phyloP scores from a whole-genome alignment of 208 protist species.

The Leishmania amazonensis region DNA sequence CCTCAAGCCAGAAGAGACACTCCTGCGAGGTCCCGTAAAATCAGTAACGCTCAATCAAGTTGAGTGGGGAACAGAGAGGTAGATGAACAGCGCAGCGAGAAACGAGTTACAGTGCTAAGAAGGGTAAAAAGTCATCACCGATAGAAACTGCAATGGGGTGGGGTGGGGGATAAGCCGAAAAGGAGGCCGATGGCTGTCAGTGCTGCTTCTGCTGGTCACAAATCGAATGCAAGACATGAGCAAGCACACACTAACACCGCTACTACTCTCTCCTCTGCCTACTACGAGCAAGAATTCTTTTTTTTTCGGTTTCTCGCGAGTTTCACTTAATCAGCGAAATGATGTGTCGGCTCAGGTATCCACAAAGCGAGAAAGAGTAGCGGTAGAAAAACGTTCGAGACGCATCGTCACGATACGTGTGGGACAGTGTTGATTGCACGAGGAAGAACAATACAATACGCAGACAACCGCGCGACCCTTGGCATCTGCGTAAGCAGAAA shows the following conservation, averaged over 20 bases:
- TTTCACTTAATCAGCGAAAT: not conserved
- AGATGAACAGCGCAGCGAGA: not conserved
- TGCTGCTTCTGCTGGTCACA: not conserved
- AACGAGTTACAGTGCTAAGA: not conserved
- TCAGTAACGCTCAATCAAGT: not conserved
- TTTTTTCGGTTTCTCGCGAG: not conserved
- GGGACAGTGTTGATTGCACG: too few relatives aligned
- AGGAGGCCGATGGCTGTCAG: not conserved
- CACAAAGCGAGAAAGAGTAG: not conserved
- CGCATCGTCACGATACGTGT: not conserved
- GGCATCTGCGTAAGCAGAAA: not conserved
- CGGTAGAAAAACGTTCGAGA: not conserved
- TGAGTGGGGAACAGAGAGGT: not conserved
- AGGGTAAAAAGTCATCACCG: not conserved
- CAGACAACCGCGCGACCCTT: not conserved
- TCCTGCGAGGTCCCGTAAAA: not conserved
- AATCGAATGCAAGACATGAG: not conserved
- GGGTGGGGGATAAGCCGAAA: not conserved
- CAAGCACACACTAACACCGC: not conserved
- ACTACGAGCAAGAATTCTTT: not conserved
- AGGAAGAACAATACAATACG: not conserved
- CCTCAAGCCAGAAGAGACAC: not conserved
- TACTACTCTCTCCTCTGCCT: not conserved
- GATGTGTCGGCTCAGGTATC: too few relatives aligned
- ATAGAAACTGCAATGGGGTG: not conserved